These are phyloP conservation scores for Talaromyces marneffei DNA, from an alignment of 2,329 filamentous ascomycete genomes.

Conservation along the genomic window DNA sequence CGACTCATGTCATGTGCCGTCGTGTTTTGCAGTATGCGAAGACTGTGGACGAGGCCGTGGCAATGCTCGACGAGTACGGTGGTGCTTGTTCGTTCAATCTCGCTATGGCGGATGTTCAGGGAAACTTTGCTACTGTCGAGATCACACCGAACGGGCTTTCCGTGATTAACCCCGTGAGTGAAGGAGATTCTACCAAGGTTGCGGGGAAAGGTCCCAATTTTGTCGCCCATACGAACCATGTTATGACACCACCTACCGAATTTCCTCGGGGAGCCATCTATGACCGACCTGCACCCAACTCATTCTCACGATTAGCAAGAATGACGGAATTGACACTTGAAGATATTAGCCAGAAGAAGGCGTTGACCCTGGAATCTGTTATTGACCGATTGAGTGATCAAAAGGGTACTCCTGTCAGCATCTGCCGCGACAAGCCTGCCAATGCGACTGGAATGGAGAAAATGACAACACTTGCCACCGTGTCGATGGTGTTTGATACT, in stretches of 20 bases:
- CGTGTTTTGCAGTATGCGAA: slow-evolving; percentile 1
- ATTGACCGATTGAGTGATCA: neutral
- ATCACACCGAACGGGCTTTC: neutral
- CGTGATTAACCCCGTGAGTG: neutral
- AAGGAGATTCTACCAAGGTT: neutral
- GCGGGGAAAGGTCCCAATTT: neutral
- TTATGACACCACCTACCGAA: neutral
- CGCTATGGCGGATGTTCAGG: neutral
- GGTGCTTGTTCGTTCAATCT: neutral
- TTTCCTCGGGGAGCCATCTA: neutral
- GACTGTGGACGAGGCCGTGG: neutral
- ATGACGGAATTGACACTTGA: neutral
- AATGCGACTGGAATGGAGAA: slow-evolving; percentile 4
- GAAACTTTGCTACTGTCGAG: neutral
- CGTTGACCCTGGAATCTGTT: neutral
- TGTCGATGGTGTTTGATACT: neutral
- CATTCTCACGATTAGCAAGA: neutral
- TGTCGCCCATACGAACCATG: slow-evolving; percentile 7
- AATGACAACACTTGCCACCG: slow-evolving; percentile 3
- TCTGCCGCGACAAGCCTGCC: neutral
- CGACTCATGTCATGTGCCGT: neutral
- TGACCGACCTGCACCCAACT: slow-evolving; percentile 4
- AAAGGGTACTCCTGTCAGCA: neutral
- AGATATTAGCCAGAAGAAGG: neutral
- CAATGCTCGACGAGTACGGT: slow-evolving; percentile 1